Evolutionary conservation across 768 basidiomycete species (phyloP), one percentile per base, ranked within the genome.

Genomic region (Suillus plorans): DNA sequence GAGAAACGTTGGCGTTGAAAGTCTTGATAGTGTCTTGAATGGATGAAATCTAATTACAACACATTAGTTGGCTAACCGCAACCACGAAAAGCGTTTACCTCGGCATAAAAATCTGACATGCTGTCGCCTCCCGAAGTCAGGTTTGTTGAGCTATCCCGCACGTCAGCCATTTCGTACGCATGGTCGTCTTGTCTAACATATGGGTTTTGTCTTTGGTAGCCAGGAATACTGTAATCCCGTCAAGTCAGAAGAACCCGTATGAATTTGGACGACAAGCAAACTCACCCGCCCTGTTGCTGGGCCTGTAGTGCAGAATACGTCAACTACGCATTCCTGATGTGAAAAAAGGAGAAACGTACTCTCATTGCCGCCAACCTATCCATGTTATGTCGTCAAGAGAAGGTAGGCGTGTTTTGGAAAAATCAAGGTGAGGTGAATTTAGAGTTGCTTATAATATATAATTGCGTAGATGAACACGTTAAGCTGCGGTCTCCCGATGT

Each of bases 301-400:
- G 90, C 90, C 89, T 91, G 67, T 34, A 63, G 53, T 31, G 49
- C 37, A 42, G 25, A 31, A 44, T 42, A 10, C 55, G 4, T 72
- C 39, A 74, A 68, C 42, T 55, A 12, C 10, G 1, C 36, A 18
- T 18, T 28, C 25, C 56, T 36, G 16, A 47, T 13, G n/a, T 57
- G 16, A 28, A 60, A 37, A 5, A 34, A 8, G 0, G 53, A 60
- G 12, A 2, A 3, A 75, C 87, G 64, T 65, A 92, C 91, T 80
- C 92, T 86, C 87, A 91, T 86, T 67, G 90, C 91, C 71, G 92
- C 94, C 69, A 96, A 85, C 84, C 94, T 87, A 81, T 96, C 94
- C 86, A 94, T 88, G 69, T 63, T 69, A 39, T 57, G 64, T 74
- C 74, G 94, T 92, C 89, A 93, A 63, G 61, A 73, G 66, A 69